Evolutionary conservation across 23 red algal species (phyloP).

Genomic region (Pyropia haitanensis): DNA sequence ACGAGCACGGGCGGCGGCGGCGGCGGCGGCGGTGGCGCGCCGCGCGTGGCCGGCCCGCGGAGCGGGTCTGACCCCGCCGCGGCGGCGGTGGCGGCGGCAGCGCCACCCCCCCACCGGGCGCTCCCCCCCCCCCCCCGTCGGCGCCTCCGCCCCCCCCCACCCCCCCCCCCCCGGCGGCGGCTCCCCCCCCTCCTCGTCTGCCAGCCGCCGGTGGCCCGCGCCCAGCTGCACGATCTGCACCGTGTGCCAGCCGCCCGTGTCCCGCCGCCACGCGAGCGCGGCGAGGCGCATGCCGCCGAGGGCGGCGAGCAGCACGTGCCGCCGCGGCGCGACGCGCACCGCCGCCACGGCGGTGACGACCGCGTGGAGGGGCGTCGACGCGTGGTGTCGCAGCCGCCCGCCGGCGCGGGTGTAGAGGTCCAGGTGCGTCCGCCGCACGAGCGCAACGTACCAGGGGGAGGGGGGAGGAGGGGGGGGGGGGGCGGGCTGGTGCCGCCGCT

Average conservation of each 20-base stretch:
- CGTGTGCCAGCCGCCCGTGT: constrained; percentile 33
- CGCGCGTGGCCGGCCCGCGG: constrained; percentile 9
- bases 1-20: too few species aligned
- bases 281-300: constrained; percentile 51
- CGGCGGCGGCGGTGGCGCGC: too few species aligned
- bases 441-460: constrained; percentile 9
- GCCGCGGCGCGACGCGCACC: constrained; percentile 2
- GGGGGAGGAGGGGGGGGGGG: neutral
- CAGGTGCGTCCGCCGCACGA: constrained; percentile 35
- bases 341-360: constrained; percentile 24
- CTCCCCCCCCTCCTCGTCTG: constrained; percentile 17
- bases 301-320: constrained; percentile 26
- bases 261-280: constrained; percentile 34
- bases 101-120: constrained; percentile 8
- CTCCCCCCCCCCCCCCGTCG: constrained; percentile 12
- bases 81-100: constrained; percentile 12
- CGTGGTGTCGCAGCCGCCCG: constrained; percentile 22
- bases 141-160: neutral
- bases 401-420: constrained; percentile 35
- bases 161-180: neutral
- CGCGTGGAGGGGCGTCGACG: constrained; percentile 20
- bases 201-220: constrained; percentile 13
- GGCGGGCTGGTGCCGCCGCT: constrained; percentile 5
- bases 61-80: constrained; percentile 23
- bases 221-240: constrained; percentile 34